A percentile compares a stretch with the other conserved stretches of the same genome.
Evolutionary conservation across 345 rosid species (phyloP).

Genomic region (Iberis pinnata): DNA sequence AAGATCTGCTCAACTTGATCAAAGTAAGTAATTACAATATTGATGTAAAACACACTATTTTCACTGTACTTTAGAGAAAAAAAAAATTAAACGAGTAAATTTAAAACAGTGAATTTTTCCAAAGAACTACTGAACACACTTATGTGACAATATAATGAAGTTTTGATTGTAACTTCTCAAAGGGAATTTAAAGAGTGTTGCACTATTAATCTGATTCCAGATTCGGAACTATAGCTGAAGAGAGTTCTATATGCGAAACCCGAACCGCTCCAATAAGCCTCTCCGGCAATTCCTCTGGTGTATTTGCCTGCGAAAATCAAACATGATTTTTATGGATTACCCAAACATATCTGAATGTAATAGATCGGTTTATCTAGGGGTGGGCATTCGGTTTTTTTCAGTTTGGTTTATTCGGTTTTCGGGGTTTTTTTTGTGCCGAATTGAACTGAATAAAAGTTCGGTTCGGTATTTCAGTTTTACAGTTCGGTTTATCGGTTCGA

Average conservation of each 20-base stretch:
- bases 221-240: slow-evolving; percentile 75
- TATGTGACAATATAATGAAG: slow-evolving; percentile 11
- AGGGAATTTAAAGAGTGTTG: neutral
- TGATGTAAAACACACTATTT: no score
- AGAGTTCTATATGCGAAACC: slow-evolving; percentile 81
- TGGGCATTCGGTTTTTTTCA: no score
- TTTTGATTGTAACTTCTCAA: slow-evolving; percentile 14
- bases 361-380: no score
- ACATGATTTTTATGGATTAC: neutral
- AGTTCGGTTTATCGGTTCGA: no score
- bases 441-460: no score
- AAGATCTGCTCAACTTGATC: no score
- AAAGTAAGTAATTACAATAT: no score
- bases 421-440: no score
- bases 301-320: slow-evolving; percentile 56
- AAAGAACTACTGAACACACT: slow-evolving; percentile 23
- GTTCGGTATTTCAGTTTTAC: no score
- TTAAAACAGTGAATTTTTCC: slow-evolving; percentile 17
- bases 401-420: no score
- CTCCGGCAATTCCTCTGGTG: slow-evolving; percentile 88
- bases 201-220: slow-evolving; percentile 39
- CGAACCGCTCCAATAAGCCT: slow-evolving; percentile 85
- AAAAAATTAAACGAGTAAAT: slow-evolving; percentile 4
- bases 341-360: no score
- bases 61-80: no score